Evolutionary conservation across 2,329 filamentous ascomycete species (phyloP).

Genomic region (Helotiales sp.): DNA sequence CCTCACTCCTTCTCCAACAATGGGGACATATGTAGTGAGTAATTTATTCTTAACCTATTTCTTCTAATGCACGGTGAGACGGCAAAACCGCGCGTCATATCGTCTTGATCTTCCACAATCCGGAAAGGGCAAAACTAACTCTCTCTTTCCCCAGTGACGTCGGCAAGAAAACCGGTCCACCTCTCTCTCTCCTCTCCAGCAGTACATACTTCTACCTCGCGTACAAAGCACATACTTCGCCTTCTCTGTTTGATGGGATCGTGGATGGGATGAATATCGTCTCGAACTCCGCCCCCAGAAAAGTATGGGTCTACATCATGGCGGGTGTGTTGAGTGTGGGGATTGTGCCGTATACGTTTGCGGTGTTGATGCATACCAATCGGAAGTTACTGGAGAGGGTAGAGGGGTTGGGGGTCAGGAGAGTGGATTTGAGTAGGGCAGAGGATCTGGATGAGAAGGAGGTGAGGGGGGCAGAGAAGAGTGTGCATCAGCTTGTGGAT

Average conservation of each 20-base stretch:
- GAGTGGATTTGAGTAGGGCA: conserved; percentile 45
- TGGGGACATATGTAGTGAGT: conserved; percentile 51
- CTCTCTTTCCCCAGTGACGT: conserved; percentile 27
- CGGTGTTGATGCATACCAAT: conserved; percentile 54
- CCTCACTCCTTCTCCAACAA: conserved; percentile 59
- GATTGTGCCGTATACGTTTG: conserved; percentile 57
- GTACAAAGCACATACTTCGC: conserved; percentile 40
- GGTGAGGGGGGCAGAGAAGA: conserved; percentile 49
- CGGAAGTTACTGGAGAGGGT: conserved; percentile 52
- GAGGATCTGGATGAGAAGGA: conserved; percentile 46
- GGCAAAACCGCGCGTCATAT: too few species aligned
- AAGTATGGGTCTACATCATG: conserved; percentile 45
- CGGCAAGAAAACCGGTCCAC: conserved; percentile 48
- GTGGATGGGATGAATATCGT: too few species aligned
- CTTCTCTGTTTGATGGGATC: conserved; percentile 42
- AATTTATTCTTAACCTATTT: too few species aligned
- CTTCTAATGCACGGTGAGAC: too few species aligned
- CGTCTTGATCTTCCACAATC: background rate
- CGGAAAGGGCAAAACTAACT: background rate
- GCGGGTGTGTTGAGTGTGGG: conserved; percentile 52
- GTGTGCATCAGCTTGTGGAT: conserved; percentile 57
- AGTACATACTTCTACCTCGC: conserved; percentile 54
- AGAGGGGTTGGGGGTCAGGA: conserved; percentile 47
- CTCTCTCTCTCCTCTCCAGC: conserved; percentile 48
- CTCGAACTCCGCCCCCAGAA: background rate